These are phyloP conservation scores for Sphagnum contortum DNA, from an alignment of 225 moss, liverwort and hornwort species.

Conservation along the genomic window DNA sequence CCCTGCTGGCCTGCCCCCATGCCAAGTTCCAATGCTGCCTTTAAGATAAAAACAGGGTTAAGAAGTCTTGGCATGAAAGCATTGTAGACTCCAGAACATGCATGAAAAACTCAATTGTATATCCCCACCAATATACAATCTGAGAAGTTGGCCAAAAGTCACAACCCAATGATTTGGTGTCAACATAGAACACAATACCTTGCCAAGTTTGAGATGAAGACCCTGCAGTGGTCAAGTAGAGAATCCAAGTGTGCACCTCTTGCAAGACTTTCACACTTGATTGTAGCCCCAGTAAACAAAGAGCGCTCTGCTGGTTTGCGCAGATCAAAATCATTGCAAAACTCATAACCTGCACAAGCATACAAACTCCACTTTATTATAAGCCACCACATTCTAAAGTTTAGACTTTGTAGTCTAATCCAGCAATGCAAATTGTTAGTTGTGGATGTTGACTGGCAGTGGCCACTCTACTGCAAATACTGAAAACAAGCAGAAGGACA, in stretches of 20 bases:
- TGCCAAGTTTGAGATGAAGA: slow-evolving; percentile 44
- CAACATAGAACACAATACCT: slow-evolving; percentile 21
- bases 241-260: slow-evolving; percentile 33
- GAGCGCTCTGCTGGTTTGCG: slow-evolving; percentile 46
- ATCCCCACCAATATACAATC: no score
- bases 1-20: slow-evolving; percentile 32
- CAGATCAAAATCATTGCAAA: slow-evolving; percentile 56
- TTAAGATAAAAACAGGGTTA: background rate
- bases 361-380: no score
- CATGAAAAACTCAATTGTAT: no score
- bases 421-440: no score
- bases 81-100: no score
- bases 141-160: no score
- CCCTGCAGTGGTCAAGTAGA: slow-evolving; percentile 56
- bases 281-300: slow-evolving; percentile 19
- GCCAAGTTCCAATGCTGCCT: background rate
- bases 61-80: background rate
- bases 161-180: no score
- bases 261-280: slow-evolving; percentile 31
- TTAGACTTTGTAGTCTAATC: no score
- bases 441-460: no score
- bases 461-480: no score
- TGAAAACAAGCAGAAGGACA: no score
- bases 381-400: no score
- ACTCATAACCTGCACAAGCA: slow-evolving; percentile 24